A percentile compares a stretch with the other conserved stretches of the same genome.
Evolutionary conservation across 108 stramenopile genomes (phyloP).

Genomic region (Skeletonema menzelii): DNA sequence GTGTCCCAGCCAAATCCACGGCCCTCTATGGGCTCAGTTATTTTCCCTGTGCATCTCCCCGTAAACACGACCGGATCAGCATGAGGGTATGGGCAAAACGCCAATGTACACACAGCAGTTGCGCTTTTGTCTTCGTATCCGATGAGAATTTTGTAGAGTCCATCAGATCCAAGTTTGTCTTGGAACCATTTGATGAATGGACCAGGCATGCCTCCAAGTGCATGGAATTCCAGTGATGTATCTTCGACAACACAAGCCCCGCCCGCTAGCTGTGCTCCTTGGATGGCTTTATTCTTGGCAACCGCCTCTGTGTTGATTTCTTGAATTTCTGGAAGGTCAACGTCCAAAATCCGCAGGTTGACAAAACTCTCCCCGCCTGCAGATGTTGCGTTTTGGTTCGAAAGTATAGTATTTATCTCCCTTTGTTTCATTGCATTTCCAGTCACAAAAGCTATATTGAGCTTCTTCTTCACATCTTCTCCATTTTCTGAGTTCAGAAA

Average conservation of each 20-base stretch:
- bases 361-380: conserved; percentile 52
- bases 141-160: conserved; percentile 79
- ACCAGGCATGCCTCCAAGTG: conserved; percentile 97
- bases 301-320: conserved; percentile 84
- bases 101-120: conserved; percentile 95
- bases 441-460: conserved; percentile 85
- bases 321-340: conserved; percentile 89
- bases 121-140: conserved; percentile 95
- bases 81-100: conserved; percentile 95
- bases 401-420: conserved; percentile 77
- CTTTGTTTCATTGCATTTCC: conserved; percentile 85
- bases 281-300: conserved; percentile 88
- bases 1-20: conserved; percentile 98
- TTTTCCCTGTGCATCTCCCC: conserved; percentile 77
- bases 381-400: conserved; percentile 53
- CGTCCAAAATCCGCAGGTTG: conserved; percentile 70
- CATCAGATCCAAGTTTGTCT: conserved; percentile 76
- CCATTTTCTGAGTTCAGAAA: conserved; percentile 15
- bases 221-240: conserved; percentile 94
- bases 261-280: conserved; percentile 79
- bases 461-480: conserved; percentile 27
- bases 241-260: conserved; percentile 97
- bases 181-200: conserved; percentile 99
- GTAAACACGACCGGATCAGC: conserved; percentile 93
- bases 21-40: conserved; percentile 87